Conservation (phyloP, 2,329 filamentous ascomycete species). For the Plectosphaerella sp. region DNA sequence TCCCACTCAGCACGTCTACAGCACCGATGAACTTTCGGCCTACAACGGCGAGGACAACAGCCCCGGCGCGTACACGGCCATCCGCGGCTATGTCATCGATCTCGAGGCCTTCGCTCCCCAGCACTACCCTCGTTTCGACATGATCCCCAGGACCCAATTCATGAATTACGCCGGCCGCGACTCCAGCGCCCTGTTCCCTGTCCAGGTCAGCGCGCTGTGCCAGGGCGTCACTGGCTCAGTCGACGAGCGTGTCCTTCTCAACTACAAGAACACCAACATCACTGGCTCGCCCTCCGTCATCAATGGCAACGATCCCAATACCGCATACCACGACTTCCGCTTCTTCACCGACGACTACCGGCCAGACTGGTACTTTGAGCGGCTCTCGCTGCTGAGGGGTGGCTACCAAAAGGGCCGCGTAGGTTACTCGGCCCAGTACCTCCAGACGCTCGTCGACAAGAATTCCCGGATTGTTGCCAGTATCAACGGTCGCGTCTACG, state of each 20-base stretch:
- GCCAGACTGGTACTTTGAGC: constrained; percentile 88
- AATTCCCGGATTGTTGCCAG: constrained; percentile 65
- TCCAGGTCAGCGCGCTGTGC: constrained; percentile 91
- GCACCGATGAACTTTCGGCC: constrained; percentile 66
- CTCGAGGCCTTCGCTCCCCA: constrained; percentile 65
- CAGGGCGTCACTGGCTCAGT: constrained; percentile 64
- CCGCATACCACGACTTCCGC: constrained; percentile 89
- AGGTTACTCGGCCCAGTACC: constrained; percentile 75
- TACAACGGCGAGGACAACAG: constrained; percentile 68
- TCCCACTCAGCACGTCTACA: constrained; percentile 85
- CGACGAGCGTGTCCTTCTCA: constrained; percentile 72
- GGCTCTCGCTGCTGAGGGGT: constrained; percentile 69
- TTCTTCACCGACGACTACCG: constrained; percentile 76
- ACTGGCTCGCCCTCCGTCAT: constrained; percentile 63
- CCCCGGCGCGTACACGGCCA: constrained; percentile 63
- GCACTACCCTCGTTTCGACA: constrained; percentile 66
- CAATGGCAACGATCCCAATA: constrained; percentile 65
- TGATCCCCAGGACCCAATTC: constrained; percentile 53
- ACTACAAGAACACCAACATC: constrained; percentile 76
- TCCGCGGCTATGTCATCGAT: constrained; percentile 88
- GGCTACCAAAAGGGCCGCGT: constrained; percentile 84
- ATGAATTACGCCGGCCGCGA: constrained; percentile 83
- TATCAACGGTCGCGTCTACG: constrained; percentile 77
- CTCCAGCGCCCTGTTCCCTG: constrained; percentile 82
- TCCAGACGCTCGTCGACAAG: constrained; percentile 61